A percentile compares a stretch with the other conserved stretches of the same genome.
phyloP scores from a whole-genome alignment of 768 basidiomycete species.

The Austroboletus eburneus region DNA sequence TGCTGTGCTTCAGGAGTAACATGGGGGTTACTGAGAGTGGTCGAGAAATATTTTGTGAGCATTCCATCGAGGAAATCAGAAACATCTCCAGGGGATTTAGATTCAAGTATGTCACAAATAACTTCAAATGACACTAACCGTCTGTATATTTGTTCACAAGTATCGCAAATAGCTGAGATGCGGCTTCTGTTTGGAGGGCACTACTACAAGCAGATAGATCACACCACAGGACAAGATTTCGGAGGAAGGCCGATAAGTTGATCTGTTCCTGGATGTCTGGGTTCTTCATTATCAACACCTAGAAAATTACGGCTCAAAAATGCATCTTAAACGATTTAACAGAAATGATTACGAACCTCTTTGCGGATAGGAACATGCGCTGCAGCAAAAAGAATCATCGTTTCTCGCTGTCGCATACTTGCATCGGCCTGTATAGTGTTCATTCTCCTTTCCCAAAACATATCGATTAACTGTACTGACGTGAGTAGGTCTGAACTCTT shows the following conservation, averaged over 20 bases:
- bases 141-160: constrained; percentile 76
- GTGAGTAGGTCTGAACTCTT: constrained; percentile 46
- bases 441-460: background rate
- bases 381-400: constrained; percentile 64
- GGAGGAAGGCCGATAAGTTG: constrained; percentile 48
- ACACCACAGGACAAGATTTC: constrained; percentile 57
- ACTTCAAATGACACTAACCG: constrained; percentile 40
- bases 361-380: constrained; percentile 60
- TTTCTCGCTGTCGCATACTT: constrained; percentile 48
- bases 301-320: constrained; percentile 1
- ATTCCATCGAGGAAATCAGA: constrained; percentile 40
- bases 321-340: background rate
- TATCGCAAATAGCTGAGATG: constrained; percentile 55
- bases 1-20: constrained; percentile 38
- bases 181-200: constrained; percentile 50
- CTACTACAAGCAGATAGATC: constrained; percentile 45
- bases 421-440: constrained; percentile 14
- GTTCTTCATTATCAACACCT: constrained; percentile 39
- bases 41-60: constrained; percentile 46
- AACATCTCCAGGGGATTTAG: constrained; percentile 36
- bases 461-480: constrained; percentile 35
- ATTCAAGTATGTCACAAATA: background rate
- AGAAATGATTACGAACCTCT: constrained; percentile 45
- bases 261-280: constrained; percentile 38
- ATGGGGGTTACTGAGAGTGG: constrained; percentile 38